These are phyloP conservation scores for Epichloe sp. DNA, from an alignment of 2,329 filamentous ascomycete genomes.

Conservation along the genomic window DNA sequence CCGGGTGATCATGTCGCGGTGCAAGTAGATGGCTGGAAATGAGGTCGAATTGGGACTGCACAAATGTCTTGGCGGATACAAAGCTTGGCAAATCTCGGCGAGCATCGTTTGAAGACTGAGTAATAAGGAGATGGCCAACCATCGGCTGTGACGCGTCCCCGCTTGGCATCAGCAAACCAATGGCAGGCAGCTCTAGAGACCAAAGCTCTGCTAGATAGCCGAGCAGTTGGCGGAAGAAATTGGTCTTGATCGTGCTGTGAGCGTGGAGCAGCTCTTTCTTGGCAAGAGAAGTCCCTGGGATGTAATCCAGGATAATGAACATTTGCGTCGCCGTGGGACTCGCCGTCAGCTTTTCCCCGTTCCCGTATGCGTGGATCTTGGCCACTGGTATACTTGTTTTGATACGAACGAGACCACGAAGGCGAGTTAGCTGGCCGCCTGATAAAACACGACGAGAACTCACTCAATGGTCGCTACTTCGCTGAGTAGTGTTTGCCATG, in stretches of 20 bases:
- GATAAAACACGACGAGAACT: no score
- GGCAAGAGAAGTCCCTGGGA: neutral
- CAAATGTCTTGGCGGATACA: constrained; percentile 1
- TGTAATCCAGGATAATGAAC: constrained; percentile 1
- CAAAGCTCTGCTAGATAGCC: neutral
- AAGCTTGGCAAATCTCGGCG: constrained; percentile 2
- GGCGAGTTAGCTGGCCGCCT: neutral
- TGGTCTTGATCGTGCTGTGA: no score
- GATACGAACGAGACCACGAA: constrained; percentile 4
- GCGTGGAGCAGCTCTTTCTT: no score
- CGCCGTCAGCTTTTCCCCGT: constrained; percentile 3
- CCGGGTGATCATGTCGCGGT: constrained; percentile 7
- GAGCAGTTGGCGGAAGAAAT: no score
- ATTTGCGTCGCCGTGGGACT: constrained; percentile 1
- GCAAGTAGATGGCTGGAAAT: constrained; percentile 2
- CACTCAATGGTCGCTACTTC: no score
- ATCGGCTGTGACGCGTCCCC: neutral
- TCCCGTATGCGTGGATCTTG: constrained; percentile 10
- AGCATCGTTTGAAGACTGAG: constrained; percentile 3
- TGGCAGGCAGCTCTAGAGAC: constrained; percentile 1
- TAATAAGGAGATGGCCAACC: neutral
- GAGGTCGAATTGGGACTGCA: constrained; percentile 2
- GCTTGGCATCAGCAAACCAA: neutral
- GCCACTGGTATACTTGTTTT: constrained; percentile 13
- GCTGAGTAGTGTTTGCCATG: neutral